These are phyloP conservation scores for Aquilaria agallochum DNA, from an alignment of 441 rosid genomes.

Conservation along the genomic window DNA sequence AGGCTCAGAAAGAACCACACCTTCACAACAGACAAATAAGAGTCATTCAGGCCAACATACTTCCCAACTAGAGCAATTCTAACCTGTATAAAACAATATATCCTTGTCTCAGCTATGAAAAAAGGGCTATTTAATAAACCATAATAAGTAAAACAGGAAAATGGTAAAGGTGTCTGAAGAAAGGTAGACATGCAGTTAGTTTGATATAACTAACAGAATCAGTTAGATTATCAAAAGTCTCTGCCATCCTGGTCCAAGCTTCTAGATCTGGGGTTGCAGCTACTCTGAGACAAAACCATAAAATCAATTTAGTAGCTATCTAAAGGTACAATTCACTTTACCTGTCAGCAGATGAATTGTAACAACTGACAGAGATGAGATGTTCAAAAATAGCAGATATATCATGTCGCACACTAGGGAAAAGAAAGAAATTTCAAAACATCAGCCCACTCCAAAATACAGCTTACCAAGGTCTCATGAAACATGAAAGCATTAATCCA, in stretches of 20 bases:
- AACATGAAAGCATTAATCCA: not conserved
- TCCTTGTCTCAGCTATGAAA: slow-evolving; percentile 15
- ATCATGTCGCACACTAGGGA: not conserved
- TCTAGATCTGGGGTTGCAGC: slow-evolving; percentile 51
- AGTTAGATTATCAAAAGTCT: slow-evolving; percentile 54
- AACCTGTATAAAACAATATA: slow-evolving; percentile 39
- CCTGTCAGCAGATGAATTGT: not conserved
- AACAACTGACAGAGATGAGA: not conserved
- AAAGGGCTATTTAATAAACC: slow-evolving; percentile 10
- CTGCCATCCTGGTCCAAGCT: slow-evolving; percentile 70
- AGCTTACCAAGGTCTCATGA: slow-evolving; percentile 1
- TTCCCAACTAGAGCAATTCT: slow-evolving; percentile 78
- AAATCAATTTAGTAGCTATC: slow-evolving; percentile 11
- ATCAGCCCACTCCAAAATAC: not conserved
- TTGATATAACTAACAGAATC: slow-evolving; percentile 31
- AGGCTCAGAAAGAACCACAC: slow-evolving; percentile 21
- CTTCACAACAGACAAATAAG: slow-evolving; percentile 76
- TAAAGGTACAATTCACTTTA: slow-evolving; percentile 4
- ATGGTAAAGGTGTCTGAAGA: too few relatives aligned
- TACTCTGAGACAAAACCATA: slow-evolving; percentile 39
- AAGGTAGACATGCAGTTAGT: not conserved
- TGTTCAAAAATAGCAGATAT: slow-evolving; percentile 6
- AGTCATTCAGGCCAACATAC: slow-evolving; percentile 66
- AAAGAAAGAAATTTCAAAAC: slow-evolving; percentile 2
- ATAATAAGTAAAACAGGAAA: slow-evolving; percentile 2